Percentiles rank a stretch among this genome's conserved stretches.
Conservation (phyloP, 208 protist species). For the Wallacemonas sp. region DNA sequence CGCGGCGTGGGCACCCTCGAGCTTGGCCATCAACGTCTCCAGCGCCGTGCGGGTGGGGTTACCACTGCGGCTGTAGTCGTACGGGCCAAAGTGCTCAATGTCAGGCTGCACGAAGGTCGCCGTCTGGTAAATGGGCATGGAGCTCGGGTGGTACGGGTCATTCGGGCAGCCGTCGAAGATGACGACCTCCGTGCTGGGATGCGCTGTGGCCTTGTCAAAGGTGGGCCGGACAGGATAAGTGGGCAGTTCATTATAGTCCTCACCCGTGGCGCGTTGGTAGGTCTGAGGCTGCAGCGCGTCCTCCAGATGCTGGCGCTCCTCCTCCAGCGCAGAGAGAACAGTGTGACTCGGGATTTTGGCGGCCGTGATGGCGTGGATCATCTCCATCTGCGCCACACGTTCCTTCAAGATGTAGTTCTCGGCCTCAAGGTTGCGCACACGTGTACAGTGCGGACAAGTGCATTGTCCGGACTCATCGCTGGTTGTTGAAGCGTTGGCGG, state of each 20-base stretch:
- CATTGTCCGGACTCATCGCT: background rate
- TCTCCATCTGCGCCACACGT: constrained; percentile 44
- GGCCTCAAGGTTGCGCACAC: constrained; percentile 36
- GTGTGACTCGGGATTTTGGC: constrained; percentile 35
- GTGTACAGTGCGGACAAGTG: constrained; percentile 11
- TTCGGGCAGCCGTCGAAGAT: constrained; percentile 88
- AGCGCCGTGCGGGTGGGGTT: constrained; percentile 94
- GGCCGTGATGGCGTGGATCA: constrained; percentile 45
- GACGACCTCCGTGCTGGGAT: constrained; percentile 73
- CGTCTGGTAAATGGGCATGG: constrained; percentile 90
- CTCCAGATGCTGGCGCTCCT: constrained; percentile 45
- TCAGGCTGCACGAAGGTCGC: constrained; percentile 90
- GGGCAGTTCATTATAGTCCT: constrained; percentile 61
- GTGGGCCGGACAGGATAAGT: constrained; percentile 73
- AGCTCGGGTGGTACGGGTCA: constrained; percentile 88
- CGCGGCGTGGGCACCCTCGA: constrained; percentile 90
- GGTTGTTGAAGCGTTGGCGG: background rate
- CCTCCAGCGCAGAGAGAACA: constrained; percentile 50
- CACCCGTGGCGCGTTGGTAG: constrained; percentile 29
- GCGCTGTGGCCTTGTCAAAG: constrained; percentile 62
- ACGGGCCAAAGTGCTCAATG: constrained; percentile 78
- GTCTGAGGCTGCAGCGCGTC: constrained; percentile 32
- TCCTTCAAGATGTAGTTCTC: constrained; percentile 54
- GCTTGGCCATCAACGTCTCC: constrained; percentile 86
- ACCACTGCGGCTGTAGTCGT: constrained; percentile 93